These are phyloP conservation scores for Camellia sinensis DNA, from an alignment of 148 eudicot genomes.

Conservation along the genomic window DNA sequence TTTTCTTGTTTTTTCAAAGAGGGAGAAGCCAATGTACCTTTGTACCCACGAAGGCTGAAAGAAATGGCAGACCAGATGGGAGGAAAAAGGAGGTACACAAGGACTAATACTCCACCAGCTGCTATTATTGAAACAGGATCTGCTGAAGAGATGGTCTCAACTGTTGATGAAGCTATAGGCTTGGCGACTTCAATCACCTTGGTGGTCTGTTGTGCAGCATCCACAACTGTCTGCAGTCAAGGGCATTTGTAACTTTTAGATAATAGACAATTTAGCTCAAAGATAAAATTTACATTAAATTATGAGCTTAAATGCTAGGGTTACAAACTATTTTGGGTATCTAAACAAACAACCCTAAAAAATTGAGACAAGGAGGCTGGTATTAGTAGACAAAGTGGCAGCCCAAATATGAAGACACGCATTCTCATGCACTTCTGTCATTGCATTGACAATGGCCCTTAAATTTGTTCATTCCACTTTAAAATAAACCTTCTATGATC, in stretches of 20 bases:
- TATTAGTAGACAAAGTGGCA: background rate
- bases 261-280: background rate
- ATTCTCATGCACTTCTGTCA: background rate
- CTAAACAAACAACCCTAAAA: background rate
- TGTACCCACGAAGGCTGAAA: conserved; percentile 81
- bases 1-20: background rate
- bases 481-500: no score
- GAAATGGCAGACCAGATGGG: conserved; percentile 67
- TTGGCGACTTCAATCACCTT: conserved; percentile 65
- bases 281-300: background rate
- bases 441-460: background rate
- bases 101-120: conserved; percentile 63
- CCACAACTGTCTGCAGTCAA: conserved; percentile 64
- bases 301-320: background rate
- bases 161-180: conserved; percentile 81
- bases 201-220: conserved; percentile 77
- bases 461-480: background rate
- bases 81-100: conserved; percentile 74
- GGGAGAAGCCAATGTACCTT: conserved; percentile 44
- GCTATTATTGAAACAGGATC: conserved; percentile 61
- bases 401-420: background rate
- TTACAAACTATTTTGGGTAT: background rate
- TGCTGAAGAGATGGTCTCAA: conserved; percentile 64
- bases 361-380: no score
- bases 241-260: background rate